phyloP scores from a whole-genome alignment of 2,329 filamentous ascomycete genomes.

The Nigrospora oryzae region DNA sequence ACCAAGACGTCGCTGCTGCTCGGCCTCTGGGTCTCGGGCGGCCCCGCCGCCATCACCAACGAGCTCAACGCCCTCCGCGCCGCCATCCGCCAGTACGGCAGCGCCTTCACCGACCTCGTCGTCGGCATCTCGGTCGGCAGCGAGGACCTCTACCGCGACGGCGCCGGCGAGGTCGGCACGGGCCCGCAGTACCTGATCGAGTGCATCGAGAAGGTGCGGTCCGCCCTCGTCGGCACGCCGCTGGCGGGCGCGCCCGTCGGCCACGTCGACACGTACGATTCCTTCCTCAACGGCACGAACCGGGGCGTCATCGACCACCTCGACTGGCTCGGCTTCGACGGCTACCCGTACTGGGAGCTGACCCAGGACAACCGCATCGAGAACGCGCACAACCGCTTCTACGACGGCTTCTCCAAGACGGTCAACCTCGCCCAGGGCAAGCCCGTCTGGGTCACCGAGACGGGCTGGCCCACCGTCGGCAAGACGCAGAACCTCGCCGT shows the following conservation, averaged over 20 bases:
- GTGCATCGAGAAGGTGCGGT: constrained; percentile 48
- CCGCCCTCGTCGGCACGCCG: constrained; percentile 31
- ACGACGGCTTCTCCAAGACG: constrained; percentile 25
- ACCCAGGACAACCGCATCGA: constrained; percentile 31
- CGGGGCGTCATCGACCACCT: constrained; percentile 37
- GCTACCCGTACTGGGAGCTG: constrained; percentile 45
- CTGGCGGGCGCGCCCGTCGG: constrained; percentile 31
- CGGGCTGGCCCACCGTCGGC: constrained; percentile 47
- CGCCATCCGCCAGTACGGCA: constrained; percentile 36
- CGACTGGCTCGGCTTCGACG: constrained; percentile 45
- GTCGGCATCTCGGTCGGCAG: constrained; percentile 45
- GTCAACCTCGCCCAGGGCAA: constrained; percentile 29
- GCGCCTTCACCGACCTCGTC: constrained; percentile 32
- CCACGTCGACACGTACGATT: constrained; percentile 49
- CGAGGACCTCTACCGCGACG: constrained; percentile 45
- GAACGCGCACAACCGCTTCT: constrained; percentile 31
- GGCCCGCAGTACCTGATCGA: constrained; percentile 39
- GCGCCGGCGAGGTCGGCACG: constrained; percentile 24
- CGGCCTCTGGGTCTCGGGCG: constrained; percentile 38
- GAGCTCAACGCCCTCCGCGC: constrained; percentile 42
- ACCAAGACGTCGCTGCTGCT: constrained; percentile 41
- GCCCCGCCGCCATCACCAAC: constrained; percentile 27
- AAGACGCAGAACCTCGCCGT: constrained; percentile 33
- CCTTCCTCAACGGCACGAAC: constrained; percentile 40
- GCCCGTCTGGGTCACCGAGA: constrained; percentile 43